These are phyloP conservation scores for Penicillium crystallinum DNA, from an alignment of 495 filamentous ascomycete species.

Conservation along the genomic window DNA sequence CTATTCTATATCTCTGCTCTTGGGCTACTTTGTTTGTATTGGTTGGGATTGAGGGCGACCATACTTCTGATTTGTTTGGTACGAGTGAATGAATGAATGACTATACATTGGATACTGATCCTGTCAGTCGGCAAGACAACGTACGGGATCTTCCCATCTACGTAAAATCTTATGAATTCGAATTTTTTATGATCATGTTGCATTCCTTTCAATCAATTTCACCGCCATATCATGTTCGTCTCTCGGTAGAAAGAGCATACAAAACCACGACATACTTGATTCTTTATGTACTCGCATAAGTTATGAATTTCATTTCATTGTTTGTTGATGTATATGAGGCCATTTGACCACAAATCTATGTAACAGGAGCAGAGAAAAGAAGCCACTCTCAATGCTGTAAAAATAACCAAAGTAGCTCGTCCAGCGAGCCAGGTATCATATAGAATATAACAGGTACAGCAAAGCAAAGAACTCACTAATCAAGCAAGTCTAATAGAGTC, in stretches of 20 bases:
- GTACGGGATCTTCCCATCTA: not conserved
- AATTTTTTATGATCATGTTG: not conserved
- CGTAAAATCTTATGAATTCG: not conserved
- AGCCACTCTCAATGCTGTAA: not conserved
- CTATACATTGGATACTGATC: constrained; percentile 13
- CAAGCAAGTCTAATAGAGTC: not conserved
- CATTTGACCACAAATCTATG: not conserved
- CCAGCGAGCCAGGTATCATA: constrained; percentile 5
- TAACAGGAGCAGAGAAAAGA: not conserved
- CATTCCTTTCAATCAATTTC: no score
- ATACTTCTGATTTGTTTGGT: constrained; percentile 18
- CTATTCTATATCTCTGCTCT: not conserved
- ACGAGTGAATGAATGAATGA: constrained; percentile 41
- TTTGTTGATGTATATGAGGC: no score
- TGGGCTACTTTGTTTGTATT: constrained; percentile 7
- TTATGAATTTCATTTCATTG: no score
- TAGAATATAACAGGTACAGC: not conserved
- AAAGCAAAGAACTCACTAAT: not conserved
- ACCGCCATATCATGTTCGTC: no score
- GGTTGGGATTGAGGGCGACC: not conserved
- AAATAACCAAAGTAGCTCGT: not conserved
- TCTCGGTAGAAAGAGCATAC: no score
- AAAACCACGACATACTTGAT: no score
- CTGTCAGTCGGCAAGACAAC: not conserved
- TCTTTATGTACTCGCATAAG: no score